These are phyloP conservation scores for Penicillium antarcticum DNA, from an alignment of 495 filamentous ascomycete genomes.

Conservation along the genomic window DNA sequence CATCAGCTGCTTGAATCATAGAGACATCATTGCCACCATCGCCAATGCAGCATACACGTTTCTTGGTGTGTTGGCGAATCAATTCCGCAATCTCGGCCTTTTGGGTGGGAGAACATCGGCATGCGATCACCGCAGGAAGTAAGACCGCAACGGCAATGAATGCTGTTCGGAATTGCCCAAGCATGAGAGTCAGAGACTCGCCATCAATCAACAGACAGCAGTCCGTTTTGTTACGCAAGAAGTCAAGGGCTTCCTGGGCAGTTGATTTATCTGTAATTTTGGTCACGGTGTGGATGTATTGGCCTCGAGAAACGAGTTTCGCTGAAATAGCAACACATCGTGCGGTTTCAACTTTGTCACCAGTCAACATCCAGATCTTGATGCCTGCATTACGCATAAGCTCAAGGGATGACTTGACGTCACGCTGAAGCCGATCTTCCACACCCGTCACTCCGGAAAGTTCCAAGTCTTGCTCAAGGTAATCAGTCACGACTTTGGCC, in stretches of 20 bases:
- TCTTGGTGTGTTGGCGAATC: conserved; percentile 88
- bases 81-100: conserved; percentile 91
- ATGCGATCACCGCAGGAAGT: conserved; percentile 90
- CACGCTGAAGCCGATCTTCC: conserved; percentile 91
- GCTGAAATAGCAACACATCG: conserved; percentile 93
- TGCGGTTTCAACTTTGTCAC: conserved; percentile 98
- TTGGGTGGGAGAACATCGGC: conserved; percentile 94
- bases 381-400: conserved; percentile 97
- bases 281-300: conserved; percentile 92
- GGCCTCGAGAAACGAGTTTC: conserved; percentile 89
- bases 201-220: conserved; percentile 95
- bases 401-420: conserved; percentile 93
- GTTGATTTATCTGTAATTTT: conserved; percentile 57
- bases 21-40: conserved; percentile 98
- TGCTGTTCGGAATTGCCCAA: conserved; percentile 71
- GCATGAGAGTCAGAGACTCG: conserved; percentile 78
- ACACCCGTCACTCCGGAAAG: conserved; percentile 95
- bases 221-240: conserved; percentile 81
- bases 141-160: conserved; percentile 89
- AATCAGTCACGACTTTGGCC: conserved; percentile 71
- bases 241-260: conserved; percentile 81
- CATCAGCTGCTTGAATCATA: conserved; percentile 98
- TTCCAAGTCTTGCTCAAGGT: conserved; percentile 85
- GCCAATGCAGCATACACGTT: conserved; percentile 93
- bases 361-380: conserved; percentile 99